A percentile compares a stretch with the other conserved stretches of the same genome.
These are phyloP conservation scores for Plasmodium chabaudi DNA, from an alignment of 169 alveolate species.

Conservation along the genomic window DNA sequence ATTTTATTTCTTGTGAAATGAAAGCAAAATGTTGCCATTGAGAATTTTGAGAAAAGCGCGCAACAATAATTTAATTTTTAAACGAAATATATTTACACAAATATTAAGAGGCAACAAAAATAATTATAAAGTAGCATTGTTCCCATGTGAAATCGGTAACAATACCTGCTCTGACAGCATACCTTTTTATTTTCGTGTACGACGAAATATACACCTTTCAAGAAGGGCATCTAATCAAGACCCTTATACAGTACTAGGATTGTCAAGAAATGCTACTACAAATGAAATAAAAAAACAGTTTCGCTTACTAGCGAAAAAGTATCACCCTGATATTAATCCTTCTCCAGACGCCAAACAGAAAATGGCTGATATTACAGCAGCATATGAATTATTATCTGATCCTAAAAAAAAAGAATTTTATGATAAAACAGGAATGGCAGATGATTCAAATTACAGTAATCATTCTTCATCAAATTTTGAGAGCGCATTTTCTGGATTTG, in stretches of 20 bases:
- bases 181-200: background rate
- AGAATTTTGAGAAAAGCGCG: conserved; percentile 10
- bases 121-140: conserved; percentile 4
- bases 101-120: background rate
- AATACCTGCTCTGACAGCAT: background rate
- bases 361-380: conserved; percentile 95
- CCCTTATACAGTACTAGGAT: conserved; percentile 92
- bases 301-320: conserved; percentile 93
- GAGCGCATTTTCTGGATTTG: conserved; percentile 84
- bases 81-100: conserved; percentile 24
- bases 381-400: conserved; percentile 94
- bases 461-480: conserved; percentile 77
- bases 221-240: conserved; percentile 77
- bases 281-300: conserved; percentile 92
- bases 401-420: conserved; percentile 91
- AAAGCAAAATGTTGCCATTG: conserved; percentile 29
- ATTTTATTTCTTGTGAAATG: background rate
- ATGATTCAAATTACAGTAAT: conserved; percentile 82
- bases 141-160: background rate
- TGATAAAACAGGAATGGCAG: conserved; percentile 92
- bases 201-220: conserved; percentile 54
- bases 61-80: conserved; percentile 16
- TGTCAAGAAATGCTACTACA: conserved; percentile 90
- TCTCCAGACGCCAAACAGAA: conserved; percentile 94
- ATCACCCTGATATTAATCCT: conserved; percentile 96